A percentile compares a stretch with the other conserved stretches of the same genome.
These are phyloP conservation scores for Acorus calamus DNA, from an alignment of 106 monocot species.

Conservation along the genomic window DNA sequence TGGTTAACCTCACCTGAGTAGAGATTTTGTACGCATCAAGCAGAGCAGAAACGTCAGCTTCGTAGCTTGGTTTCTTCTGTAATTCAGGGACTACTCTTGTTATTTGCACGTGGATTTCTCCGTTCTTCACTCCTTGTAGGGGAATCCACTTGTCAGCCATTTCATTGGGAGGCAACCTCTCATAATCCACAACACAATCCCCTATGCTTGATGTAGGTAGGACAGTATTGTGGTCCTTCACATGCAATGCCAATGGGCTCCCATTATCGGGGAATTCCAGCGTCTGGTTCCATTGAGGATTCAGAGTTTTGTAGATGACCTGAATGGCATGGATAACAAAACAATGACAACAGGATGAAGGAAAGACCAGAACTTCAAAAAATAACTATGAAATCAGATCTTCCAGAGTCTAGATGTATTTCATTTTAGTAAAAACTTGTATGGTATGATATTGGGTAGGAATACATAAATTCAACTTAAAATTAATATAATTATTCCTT, in stretches of 20 bases:
- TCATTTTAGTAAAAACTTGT: too few relatives aligned
- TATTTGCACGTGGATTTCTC: conserved; percentile 82
- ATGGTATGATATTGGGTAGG: too few relatives aligned
- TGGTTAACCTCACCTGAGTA: conserved; percentile 23
- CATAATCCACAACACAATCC: conserved; percentile 73
- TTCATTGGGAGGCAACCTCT: conserved; percentile 52
- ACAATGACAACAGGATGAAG: too few relatives aligned
- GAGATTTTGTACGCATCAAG: conserved; percentile 38
- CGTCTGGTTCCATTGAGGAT: conserved; percentile 91
- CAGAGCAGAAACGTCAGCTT: conserved; percentile 10
- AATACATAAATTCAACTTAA: too few relatives aligned
- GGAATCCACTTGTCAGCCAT: conserved; percentile 83
- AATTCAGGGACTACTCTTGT: conserved; percentile 52
- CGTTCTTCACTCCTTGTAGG: conserved; percentile 73
- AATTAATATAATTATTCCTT: too few relatives aligned
- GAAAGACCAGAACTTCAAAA: too few relatives aligned
- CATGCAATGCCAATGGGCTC: conserved; percentile 48
- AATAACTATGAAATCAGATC: too few relatives aligned
- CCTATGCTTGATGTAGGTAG: conserved; percentile 73
- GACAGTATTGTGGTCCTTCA: conserved; percentile 87
- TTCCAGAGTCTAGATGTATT: too few relatives aligned
- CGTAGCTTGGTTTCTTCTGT: conserved; percentile 25
- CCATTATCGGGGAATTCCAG: conserved; percentile 82
- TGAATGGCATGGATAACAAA: conserved; percentile 10
- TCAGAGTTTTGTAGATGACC: conserved; percentile 79